A percentile compares a stretch with the other conserved stretches of the same genome.
Evolutionary conservation across 768 basidiomycete species (phyloP).

Genomic region (Multifurca ochricompacta): DNA sequence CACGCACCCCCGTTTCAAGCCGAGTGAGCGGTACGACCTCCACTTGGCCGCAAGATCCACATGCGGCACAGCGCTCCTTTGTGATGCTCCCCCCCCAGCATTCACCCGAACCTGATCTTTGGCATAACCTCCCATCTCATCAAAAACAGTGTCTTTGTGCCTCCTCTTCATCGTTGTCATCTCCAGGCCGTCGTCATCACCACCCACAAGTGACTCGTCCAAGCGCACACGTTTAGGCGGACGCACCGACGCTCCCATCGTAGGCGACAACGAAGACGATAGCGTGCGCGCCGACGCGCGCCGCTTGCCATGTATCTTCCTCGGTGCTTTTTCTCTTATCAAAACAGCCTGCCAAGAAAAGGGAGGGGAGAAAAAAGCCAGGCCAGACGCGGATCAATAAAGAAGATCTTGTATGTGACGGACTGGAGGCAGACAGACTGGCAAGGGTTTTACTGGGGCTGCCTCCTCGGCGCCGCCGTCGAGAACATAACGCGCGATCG

Average conservation of each 20-base stretch:
- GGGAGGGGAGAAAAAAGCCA: no score
- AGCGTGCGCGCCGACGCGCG: no score
- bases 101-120: no score
- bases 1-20: neutral
- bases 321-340: no score
- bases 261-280: neutral
- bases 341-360: no score
- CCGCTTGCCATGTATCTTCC: neutral
- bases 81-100: neutral
- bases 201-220: neutral
- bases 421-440: no score
- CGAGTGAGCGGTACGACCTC: neutral
- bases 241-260: neutral
- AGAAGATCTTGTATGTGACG: no score
- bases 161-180: no score
- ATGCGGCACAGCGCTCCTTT: neutral
- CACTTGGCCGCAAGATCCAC: neutral
- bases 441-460: no score
- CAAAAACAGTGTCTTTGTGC: no score
- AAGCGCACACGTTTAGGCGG: neutral
- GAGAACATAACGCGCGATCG: neutral
- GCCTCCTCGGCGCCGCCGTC: neutral
- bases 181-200: neutral
- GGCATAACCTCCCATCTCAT: no score
- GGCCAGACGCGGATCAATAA: no score